Base-by-base conservation (phyloP, 169 alveolate species). In the Perkinsus olseni region DNA sequence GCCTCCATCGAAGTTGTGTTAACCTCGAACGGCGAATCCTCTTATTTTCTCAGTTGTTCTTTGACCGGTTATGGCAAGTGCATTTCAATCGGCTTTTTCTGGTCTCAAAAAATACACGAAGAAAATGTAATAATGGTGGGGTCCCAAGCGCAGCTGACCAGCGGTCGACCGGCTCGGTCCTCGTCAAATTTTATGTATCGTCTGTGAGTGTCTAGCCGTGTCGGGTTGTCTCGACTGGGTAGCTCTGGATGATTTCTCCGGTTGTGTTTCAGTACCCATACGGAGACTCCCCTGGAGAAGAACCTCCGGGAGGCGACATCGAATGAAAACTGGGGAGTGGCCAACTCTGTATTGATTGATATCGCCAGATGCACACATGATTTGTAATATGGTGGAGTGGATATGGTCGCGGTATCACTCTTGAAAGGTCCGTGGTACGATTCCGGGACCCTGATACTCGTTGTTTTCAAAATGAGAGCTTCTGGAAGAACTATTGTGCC, bases 311-410 rank as follows among this genome's bases (percentile, higher is more conserved):
- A 97, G 95, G 97, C 97, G 39, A 95, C 98, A 31, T 92, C 96
- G 38, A 96, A 96, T 91, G 97, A 96, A 38, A 96, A 96, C 92
- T 97, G 98, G 98, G 97, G 97, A 24, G 93, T 96, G 39, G 93
- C 98, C 0, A 96, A 96, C 38, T 92, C 98, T 0, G 95, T 96
- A 38, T 94, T 97, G 40, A 94, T 95, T 74, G 95, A 96, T n/a
- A 94, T 97, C 0, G 97, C 98, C n/a, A 96, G 97, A 62, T 93
- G 95, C 90, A 93, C 97, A 37, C 94, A 94, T 62, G 96, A 97
- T 95, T 96, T 95, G 95, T 94, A 39, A 74, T 62, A 62, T 24
- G 34, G 37, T 62, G 37, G 28, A 24, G 17, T 8, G 62, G 62
- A 10, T 45, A 45, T 45, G 17, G 62, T 45, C 62, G 24, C 17